phyloP scores from a whole-genome alignment of 345 rosid genomes.

The Litchi chinensis region DNA sequence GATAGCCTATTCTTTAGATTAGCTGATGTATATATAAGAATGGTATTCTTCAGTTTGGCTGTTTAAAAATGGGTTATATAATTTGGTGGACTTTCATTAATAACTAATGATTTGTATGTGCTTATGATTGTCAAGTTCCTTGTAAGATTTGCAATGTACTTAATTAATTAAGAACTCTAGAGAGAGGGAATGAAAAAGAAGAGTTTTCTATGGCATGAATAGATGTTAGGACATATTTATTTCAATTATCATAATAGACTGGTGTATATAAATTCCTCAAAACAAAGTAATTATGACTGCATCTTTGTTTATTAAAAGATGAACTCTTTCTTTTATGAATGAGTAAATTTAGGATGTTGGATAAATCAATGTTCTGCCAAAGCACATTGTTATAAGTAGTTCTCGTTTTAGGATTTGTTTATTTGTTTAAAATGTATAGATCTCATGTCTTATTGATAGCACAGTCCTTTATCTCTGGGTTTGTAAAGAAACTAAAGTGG shows the following conservation, averaged over 20 bases:
- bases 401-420: background rate
- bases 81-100: background rate
- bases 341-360: background rate
- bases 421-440: background rate
- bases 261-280: background rate
- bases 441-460: background rate
- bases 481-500: background rate
- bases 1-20: background rate
- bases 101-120: background rate
- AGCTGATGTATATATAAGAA: background rate
- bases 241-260: background rate
- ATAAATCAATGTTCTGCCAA: background rate
- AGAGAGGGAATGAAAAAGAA: background rate
- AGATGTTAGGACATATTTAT: background rate
- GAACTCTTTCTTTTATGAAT: background rate
- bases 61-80: background rate
- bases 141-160: background rate
- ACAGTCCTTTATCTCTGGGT: background rate
- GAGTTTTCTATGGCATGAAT: background rate
- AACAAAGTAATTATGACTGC: background rate
- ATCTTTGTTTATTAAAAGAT: background rate
- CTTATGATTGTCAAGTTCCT: background rate
- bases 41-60: background rate
- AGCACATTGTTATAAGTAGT: background rate
- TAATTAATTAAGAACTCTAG: conserved; percentile 10